Conservation (phyloP, 768 basidiomycete species). For the Lentinula boryana region DNA sequence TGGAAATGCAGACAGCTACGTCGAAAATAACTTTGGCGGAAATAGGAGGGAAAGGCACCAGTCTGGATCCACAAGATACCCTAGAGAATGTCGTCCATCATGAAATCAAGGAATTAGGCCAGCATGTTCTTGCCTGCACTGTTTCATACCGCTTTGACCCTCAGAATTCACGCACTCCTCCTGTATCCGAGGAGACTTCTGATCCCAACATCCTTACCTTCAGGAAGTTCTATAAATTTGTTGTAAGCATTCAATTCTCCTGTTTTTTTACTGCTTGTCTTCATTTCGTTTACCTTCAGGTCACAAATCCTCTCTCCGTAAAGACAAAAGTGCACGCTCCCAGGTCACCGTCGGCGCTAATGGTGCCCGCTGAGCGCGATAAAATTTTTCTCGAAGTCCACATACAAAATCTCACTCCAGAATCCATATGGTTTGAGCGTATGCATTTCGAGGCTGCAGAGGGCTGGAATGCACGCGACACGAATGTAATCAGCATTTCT, state of each 20-base stretch:
- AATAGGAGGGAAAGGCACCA: conserved; percentile 47
- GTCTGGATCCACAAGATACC: conserved; percentile 50
- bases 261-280: background rate
- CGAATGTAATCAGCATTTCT: conserved; percentile 33
- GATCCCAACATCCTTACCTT: conserved; percentile 30
- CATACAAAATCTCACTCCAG: conserved; percentile 80
- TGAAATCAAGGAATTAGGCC: conserved; percentile 92
- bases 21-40: conserved; percentile 60
- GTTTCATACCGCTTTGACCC: conserved; percentile 72
- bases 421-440: conserved; percentile 73
- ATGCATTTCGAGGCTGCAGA: conserved; percentile 74
- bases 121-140: conserved; percentile 83
- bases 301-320: conserved; percentile 90
- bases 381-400: conserved; percentile 91
- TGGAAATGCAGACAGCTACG: conserved; percentile 83
- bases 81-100: conserved; percentile 68
- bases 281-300: conserved; percentile 35
- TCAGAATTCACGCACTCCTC: conserved; percentile 43
- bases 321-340: conserved; percentile 89
- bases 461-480: conserved; percentile 56
- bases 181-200: conserved; percentile 40
- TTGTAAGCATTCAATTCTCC: conserved; percentile 41
- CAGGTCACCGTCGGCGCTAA: conserved; percentile 63
- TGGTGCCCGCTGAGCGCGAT: conserved; percentile 60
- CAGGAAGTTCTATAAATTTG: conserved; percentile 74